Conservation (phyloP, 805 yeast species). For the Wickerhamiella azymoides region DNA sequence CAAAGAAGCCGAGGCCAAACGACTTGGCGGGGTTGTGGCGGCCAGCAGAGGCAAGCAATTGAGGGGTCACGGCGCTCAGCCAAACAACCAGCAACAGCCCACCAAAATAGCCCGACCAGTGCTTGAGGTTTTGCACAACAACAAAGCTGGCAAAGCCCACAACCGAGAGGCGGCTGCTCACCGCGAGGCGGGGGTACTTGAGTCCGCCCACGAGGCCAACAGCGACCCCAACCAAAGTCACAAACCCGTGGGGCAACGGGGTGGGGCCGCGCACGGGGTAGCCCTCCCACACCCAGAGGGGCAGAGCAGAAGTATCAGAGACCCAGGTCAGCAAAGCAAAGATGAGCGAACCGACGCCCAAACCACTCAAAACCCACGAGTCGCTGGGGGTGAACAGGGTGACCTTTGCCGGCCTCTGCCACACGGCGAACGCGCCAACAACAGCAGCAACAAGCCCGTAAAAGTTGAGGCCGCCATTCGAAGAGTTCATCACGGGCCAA, state of each 20-base stretch:
- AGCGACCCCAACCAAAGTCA: conserved; percentile 43
- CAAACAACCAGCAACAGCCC: conserved; percentile 51
- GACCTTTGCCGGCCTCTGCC: background rate
- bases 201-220: conserved; percentile 41
- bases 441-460: conserved; percentile 54
- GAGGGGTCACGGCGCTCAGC: conserved; percentile 45
- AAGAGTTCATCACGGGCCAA: conserved; percentile 86
- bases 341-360: conserved; percentile 65
- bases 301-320: conserved; percentile 72
- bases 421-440: conserved; percentile 31
- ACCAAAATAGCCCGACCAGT: conserved; percentile 67
- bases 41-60: conserved; percentile 43
- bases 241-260: conserved; percentile 71
- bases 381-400: conserved; percentile 32
- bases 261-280: conserved; percentile 76
- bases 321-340: conserved; percentile 62
- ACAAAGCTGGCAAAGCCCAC: conserved; percentile 38
- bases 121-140: conserved; percentile 37
- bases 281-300: conserved; percentile 96
- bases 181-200: conserved; percentile 20
- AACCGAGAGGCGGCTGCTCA: conserved; percentile 26
- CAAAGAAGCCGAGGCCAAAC: conserved; percentile 28
- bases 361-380: conserved; percentile 33
- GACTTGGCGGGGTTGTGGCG: conserved; percentile 39
- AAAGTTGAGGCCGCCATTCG: conserved; percentile 75